Percentiles rank a stretch among this genome's conserved stretches.
phyloP scores from a whole-genome alignment of 352 stramenopile genomes.

The Phytophthora boehmeriae region DNA sequence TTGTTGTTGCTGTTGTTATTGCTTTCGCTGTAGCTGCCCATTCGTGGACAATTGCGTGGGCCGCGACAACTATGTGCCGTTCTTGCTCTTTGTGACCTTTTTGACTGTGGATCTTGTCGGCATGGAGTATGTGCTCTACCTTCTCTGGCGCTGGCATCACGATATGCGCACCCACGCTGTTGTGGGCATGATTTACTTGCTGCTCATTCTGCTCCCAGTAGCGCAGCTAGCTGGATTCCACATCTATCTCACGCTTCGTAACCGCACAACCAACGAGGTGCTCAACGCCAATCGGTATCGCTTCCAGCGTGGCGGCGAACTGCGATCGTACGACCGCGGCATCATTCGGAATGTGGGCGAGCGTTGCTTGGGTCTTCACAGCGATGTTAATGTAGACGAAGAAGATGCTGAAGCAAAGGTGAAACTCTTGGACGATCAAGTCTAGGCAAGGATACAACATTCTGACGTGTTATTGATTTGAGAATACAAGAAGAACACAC shows the following conservation, averaged over 20 bases:
- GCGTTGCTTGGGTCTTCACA: constrained; percentile 39
- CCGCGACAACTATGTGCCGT: constrained; percentile 96
- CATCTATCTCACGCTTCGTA: constrained; percentile 71
- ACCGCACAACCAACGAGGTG: constrained; percentile 84
- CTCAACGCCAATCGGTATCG: constrained; percentile 74
- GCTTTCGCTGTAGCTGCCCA: constrained; percentile 91
- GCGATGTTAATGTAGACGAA: constrained; percentile 5
- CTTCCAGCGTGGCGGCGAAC: constrained; percentile 38
- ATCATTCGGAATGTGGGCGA: constrained; percentile 50
- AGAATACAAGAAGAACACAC: constrained; percentile 13
- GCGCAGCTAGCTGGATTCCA: constrained; percentile 69
- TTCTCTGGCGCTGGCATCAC: constrained; percentile 52
- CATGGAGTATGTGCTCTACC: constrained; percentile 68
- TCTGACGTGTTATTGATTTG: constrained; percentile 23
- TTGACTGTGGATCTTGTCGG: constrained; percentile 52
- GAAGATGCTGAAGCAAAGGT: constrained; percentile 26
- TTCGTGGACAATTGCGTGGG: constrained; percentile 99
- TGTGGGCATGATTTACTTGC: constrained; percentile 51
- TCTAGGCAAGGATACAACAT: constrained; percentile 1
- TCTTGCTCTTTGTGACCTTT: constrained; percentile 64
- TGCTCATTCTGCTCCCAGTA: constrained; percentile 54
- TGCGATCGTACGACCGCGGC: constrained; percentile 55
- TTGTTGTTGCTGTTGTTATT: constrained; percentile 6
- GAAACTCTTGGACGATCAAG: constrained; percentile 35
- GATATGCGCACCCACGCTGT: constrained; percentile 36